phyloP scores from a whole-genome alignment of 257 asterid species.

The Osmanthus fragrans region DNA sequence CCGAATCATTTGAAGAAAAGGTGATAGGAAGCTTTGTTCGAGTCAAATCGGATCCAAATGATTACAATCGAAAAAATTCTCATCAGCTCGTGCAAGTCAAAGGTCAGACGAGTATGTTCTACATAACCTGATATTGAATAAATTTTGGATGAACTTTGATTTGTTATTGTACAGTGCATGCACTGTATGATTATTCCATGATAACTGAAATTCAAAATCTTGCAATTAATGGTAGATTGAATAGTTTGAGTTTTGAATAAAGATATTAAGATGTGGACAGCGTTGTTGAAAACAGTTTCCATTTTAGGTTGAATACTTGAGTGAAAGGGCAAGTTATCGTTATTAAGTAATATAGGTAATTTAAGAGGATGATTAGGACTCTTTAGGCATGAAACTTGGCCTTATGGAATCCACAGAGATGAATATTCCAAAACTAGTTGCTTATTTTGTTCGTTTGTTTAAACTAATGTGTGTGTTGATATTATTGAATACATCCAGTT shows the following conservation, averaged over 20 bases:
- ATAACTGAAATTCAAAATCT: too few relatives aligned
- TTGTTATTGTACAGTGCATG: constrained; percentile 15
- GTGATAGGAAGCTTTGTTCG: constrained; percentile 72
- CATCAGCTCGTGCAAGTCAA: constrained; percentile 71
- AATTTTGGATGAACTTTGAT: constrained; percentile 8
- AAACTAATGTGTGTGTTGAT: background rate
- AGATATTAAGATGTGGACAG: background rate
- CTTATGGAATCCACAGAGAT: background rate
- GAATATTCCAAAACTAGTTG: background rate
- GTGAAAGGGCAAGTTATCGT: background rate
- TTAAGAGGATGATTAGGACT: too few relatives aligned
- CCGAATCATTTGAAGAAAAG: constrained; percentile 60
- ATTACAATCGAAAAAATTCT: constrained; percentile 32
- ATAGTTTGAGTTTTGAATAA: background rate
- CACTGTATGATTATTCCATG: background rate
- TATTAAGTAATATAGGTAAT: background rate
- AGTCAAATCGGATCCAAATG: constrained; percentile 51
- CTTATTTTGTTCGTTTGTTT: background rate
- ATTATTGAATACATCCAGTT: background rate
- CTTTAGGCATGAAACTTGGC: background rate
- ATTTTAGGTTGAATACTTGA: background rate
- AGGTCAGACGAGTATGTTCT: constrained; percentile 47
- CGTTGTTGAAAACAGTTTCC: background rate
- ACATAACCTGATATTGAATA: background rate
- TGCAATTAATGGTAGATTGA: background rate